Percentiles rank a stretch among this genome's conserved stretches.
Evolutionary conservation across 169 alveolate species (phyloP).

Genomic region (Prorocentrum cordatum): DNA sequence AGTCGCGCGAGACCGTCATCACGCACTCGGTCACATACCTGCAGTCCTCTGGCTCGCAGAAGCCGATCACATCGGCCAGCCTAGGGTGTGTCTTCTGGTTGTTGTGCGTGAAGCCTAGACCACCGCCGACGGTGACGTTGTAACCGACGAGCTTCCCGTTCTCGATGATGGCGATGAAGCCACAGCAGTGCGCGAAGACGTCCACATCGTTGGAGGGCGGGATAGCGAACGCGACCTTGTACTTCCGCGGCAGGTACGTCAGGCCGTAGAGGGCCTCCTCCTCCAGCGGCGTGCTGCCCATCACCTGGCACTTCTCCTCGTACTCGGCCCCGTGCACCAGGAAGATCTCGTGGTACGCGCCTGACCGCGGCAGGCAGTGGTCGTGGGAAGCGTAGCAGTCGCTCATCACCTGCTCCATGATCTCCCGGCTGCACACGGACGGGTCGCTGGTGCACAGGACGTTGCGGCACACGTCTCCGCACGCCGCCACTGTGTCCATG

Average conservation of each 20-base stretch:
- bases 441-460: conserved; percentile 63
- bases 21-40: conserved; percentile 52
- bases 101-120: conserved; percentile 64
- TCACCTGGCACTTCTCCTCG: conserved; percentile 44
- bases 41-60: too few species aligned
- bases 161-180: conserved; percentile 66
- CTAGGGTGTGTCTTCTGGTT: conserved; percentile 68
- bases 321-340: conserved; percentile 17
- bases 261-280: conserved; percentile 69
- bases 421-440: not conserved
- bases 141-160: conserved; percentile 14
- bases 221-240: conserved; percentile 62
- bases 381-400: conserved; percentile 53
- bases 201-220: conserved; percentile 69
- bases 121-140: conserved; percentile 69
- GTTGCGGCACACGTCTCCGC: conserved; percentile 70
- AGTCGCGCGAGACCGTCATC: conserved; percentile 44
- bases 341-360: conserved; percentile 70
- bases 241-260: conserved; percentile 67
- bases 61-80: conserved; percentile 61
- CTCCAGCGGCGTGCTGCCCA: conserved; percentile 66
- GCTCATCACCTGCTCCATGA: conserved; percentile 21
- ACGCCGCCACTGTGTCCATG: conserved; percentile 70
- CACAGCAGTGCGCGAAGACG: conserved; percentile 50
- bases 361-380: conserved; percentile 66